A percentile compares a stretch with the other conserved stretches of the same genome.
Conservation (phyloP, 2,329 filamentous ascomycete genomes). For the Ceratocystis eucalypticola region DNA sequence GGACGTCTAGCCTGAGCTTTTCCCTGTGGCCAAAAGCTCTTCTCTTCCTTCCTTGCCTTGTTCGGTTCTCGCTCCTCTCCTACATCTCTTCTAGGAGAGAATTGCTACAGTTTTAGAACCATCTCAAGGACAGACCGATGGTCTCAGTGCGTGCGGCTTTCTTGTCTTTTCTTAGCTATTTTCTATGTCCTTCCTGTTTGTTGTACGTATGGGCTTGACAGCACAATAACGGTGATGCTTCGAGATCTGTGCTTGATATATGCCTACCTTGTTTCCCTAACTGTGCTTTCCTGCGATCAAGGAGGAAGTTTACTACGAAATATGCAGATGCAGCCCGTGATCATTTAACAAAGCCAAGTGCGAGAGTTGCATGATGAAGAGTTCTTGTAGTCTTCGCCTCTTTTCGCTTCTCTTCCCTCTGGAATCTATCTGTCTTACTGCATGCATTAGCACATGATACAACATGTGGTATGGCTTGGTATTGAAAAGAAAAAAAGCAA, state of each 20-base stretch:
- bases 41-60: not conserved
- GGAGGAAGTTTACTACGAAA: not conserved
- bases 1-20: not conserved
- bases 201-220: not conserved
- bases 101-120: not conserved
- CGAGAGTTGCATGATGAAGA: not conserved
- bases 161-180: not conserved
- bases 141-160: slow-evolving; percentile 3
- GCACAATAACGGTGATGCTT: no score
- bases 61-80: not conserved
- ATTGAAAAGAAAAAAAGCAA: no score
- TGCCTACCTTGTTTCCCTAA: not conserved
- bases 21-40: not conserved
- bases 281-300: not conserved
- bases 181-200: not conserved
- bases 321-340: no score
- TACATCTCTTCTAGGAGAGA: not conserved
- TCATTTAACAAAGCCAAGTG: no score
- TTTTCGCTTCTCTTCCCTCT: not conserved
- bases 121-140: not conserved
- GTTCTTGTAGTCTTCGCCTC: not conserved
- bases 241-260: not conserved
- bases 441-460: no score
- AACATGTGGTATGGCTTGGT: no score
- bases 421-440: not conserved